phyloP scores from a whole-genome alignment of 768 basidiomycete species.

The Mycena galopus region DNA sequence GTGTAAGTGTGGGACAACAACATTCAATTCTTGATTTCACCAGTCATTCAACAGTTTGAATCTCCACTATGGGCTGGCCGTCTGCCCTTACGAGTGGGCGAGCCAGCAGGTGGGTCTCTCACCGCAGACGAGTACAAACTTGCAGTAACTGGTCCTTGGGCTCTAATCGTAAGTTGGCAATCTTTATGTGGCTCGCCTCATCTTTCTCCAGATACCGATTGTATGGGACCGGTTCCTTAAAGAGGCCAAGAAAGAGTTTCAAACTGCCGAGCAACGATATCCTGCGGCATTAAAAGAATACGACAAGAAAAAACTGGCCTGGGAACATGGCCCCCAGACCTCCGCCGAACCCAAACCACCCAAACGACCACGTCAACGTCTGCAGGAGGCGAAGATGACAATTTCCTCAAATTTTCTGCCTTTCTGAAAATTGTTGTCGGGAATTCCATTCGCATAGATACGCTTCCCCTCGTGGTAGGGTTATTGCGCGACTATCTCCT shows the following conservation, averaged over 20 bases:
- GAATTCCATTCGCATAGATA: constrained; percentile 19
- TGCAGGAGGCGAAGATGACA: constrained; percentile 35
- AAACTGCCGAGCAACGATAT: not conserved
- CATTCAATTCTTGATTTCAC: not conserved
- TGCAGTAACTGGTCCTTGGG: constrained; percentile 22
- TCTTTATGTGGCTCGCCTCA: no score
- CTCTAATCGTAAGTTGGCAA: constrained; percentile 33
- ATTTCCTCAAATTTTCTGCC: constrained; percentile 35
- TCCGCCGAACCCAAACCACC: not conserved
- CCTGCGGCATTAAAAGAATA: not conserved
- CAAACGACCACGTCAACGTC: not conserved
- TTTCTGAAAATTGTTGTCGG: constrained; percentile 38
- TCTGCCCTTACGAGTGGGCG: constrained; percentile 39
- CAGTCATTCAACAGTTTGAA: constrained; percentile 33
- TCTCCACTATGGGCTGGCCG: constrained; percentile 38
- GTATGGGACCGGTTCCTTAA: constrained; percentile 27
- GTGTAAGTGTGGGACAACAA: constrained; percentile 14
- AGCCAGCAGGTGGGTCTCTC: constrained; percentile 41
- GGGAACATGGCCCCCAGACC: not conserved
- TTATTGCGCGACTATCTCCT: constrained; percentile 27
- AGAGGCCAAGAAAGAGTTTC: not conserved
- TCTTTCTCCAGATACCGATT: constrained; percentile 30
- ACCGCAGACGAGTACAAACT: constrained; percentile 43
- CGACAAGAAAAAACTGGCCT: not conserved
- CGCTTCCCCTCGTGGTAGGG: not conserved